Base-by-base conservation (phyloP, 2,329 filamentous ascomycete genomes). In the Penicillium aurantiogriseum region DNA sequence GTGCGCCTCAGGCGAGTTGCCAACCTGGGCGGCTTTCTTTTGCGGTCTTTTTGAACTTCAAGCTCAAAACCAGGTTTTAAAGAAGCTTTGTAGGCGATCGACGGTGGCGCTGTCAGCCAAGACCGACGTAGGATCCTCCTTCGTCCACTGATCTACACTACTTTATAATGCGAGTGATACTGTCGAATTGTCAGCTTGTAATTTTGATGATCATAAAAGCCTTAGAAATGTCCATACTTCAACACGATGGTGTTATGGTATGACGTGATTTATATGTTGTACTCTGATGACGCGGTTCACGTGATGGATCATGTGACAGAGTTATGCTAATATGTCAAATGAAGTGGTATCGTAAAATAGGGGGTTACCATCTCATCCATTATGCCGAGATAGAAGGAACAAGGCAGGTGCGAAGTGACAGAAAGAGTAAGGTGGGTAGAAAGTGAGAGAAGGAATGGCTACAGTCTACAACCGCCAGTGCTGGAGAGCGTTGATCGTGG, bases 91-190 rank as follows among this genome's bases (percentile, higher is more conserved):
- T 39, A 21, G 10, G 31, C 15, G 54, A 57, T 57, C 50, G 50
- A 39, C 54, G 19, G 57, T 59, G 57, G 57, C 54, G 54, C 48
- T 56, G 13, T 51, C 38, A 51, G 25, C 29, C 35, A 38, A 57
- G 44, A 13, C 51, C 33, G 21, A 40, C 11, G 4, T 10, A 40
- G 35, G 25, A 17, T 31, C 36, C 3, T 31, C 40, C 23, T 21
- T 42, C 19, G 45, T 27, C 23, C 23, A 44, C 23, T 23, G 35
- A 31, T 42, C n/a, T 42, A 5, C 36, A 29, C n/a, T 40, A 21
- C 5, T 29, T 35, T 21, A 46, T 45, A 45, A 19, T 45, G 17
- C 11, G 17, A 29, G 9, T n/a, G 9, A 10, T 47, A 8, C 5
- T 47, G 2, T 33, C 13, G 5, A 17, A 35, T 17, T 33, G 6